Conservation (phyloP, 805 yeast genomes). For the Saturnispora kantuleensis region DNA sequence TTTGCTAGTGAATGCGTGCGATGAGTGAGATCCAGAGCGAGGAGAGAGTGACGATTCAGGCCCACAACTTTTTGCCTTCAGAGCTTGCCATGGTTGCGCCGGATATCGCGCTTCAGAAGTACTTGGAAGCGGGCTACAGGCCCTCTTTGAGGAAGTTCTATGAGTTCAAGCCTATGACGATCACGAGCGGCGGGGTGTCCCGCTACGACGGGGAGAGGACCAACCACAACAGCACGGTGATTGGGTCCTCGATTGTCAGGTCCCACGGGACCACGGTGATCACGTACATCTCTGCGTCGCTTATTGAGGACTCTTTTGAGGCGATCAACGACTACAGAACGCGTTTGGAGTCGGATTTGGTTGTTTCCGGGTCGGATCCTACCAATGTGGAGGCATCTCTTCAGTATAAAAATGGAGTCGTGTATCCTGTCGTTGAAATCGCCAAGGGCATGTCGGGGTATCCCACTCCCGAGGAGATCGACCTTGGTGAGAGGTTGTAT, state of each 20-base stretch:
- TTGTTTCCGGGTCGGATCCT: conserved; percentile 13
- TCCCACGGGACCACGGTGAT: conserved; percentile 67
- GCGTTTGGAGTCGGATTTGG: conserved; percentile 30
- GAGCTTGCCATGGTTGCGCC: conserved; percentile 81
- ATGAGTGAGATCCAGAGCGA: conserved; percentile 9
- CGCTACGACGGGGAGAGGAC: conserved; percentile 19
- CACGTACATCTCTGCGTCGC: conserved; percentile 60
- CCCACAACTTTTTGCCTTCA: conserved; percentile 67
- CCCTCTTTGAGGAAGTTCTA: conserved; percentile 63
- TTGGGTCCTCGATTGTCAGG: conserved; percentile 63
- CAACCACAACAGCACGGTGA: conserved; percentile 22
- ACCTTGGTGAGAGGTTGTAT: conserved; percentile 52
- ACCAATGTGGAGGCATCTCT: conserved; percentile 10
- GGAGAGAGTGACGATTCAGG: conserved; percentile 19
- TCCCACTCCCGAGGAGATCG: conserved; percentile 82
- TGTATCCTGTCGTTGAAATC: conserved; percentile 70
- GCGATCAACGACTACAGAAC: conserved; percentile 33
- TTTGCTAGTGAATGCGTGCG: neutral
- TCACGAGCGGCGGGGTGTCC: conserved; percentile 31
- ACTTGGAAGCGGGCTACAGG: conserved; percentile 62
- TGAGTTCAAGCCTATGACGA: conserved; percentile 56
- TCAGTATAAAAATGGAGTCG: conserved; percentile 27
- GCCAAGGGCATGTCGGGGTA: conserved; percentile 69
- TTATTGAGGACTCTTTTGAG: conserved; percentile 45
- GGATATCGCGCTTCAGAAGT: conserved; percentile 71